Evolutionary conservation across 805 yeast species (phyloP).

Genomic region (Starmera caribaea): DNA sequence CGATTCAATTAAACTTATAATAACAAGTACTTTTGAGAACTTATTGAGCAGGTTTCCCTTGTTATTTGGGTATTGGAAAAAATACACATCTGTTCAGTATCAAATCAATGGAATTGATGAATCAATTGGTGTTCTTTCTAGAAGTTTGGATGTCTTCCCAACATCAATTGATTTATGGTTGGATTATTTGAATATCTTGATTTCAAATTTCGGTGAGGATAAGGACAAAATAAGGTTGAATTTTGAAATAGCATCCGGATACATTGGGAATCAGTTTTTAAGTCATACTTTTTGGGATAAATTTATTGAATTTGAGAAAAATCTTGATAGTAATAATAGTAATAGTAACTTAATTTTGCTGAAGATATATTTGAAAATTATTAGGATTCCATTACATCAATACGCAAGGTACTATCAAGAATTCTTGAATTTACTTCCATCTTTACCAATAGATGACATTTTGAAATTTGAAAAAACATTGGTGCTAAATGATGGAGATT

Average conservation of each 20-base stretch:
- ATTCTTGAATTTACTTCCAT: conserved; percentile 26
- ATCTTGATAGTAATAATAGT: background rate
- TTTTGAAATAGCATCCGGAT: conserved; percentile 38
- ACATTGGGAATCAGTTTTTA: conserved; percentile 63
- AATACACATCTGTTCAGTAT: conserved; percentile 43
- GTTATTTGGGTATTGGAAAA: conserved; percentile 54
- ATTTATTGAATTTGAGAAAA: conserved; percentile 52
- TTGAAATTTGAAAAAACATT: conserved; percentile 10
- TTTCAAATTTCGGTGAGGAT: conserved; percentile 28
- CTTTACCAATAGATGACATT: conserved; percentile 6
- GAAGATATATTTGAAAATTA: conserved; percentile 33
- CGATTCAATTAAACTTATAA: conserved; percentile 17
- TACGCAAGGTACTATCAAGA: conserved; percentile 66
- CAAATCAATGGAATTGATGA: conserved; percentile 44
- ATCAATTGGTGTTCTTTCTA: conserved; percentile 34
- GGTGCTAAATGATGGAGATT: conserved; percentile 8
- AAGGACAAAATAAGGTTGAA: conserved; percentile 25
- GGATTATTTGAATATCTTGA: conserved; percentile 49
- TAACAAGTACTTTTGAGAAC: conserved; percentile 27
- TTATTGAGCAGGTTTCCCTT: conserved; percentile 49
- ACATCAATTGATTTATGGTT: conserved; percentile 58
- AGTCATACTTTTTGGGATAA: conserved; percentile 81
- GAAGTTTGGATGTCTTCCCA: conserved; percentile 42
- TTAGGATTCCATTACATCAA: conserved; percentile 70
- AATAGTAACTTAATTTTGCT: conserved; percentile 28